These are phyloP conservation scores for Candida khao-thaluensis DNA, from an alignment of 805 yeast genomes.

Conservation along the genomic window DNA sequence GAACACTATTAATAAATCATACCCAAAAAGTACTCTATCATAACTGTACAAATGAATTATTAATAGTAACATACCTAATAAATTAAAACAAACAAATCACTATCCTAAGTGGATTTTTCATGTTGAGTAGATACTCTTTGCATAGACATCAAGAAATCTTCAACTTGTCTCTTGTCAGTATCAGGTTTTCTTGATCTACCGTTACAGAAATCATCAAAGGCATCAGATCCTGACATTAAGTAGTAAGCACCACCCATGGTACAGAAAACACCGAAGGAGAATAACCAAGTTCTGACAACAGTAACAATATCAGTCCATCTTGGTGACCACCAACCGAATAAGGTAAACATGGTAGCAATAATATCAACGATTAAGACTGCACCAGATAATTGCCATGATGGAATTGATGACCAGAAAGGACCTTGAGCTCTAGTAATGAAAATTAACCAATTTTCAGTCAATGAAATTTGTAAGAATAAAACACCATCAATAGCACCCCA, in stretches of 20 bases:
- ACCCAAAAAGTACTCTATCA: constrained; percentile 9
- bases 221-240: constrained; percentile 80
- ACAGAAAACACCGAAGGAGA: constrained; percentile 97
- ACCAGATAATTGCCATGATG: constrained; percentile 96
- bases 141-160: constrained; percentile 84
- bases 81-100: constrained; percentile 4
- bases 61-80: not conserved
- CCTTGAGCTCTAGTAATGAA: constrained; percentile 96
- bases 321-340: constrained; percentile 98
- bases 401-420: constrained; percentile 96
- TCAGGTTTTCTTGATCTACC: constrained; percentile 63
- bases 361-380: constrained; percentile 89
- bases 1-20: constrained; percentile 1
- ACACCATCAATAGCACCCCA: constrained; percentile 94
- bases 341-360: constrained; percentile 86
- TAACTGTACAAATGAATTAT: constrained; percentile 6
- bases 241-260: constrained; percentile 95
- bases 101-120: constrained; percentile 67
- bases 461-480: constrained; percentile 87
- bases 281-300: constrained; percentile 90
- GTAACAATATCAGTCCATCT: constrained; percentile 96
- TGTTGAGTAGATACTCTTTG: constrained; percentile 88
- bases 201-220: constrained; percentile 81
- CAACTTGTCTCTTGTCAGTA: constrained; percentile 65
- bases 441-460: constrained; percentile 96